Evolutionary conservation across 2,329 filamentous ascomycete genomes (phyloP).

Genomic region (Nemania bipapillata): DNA sequence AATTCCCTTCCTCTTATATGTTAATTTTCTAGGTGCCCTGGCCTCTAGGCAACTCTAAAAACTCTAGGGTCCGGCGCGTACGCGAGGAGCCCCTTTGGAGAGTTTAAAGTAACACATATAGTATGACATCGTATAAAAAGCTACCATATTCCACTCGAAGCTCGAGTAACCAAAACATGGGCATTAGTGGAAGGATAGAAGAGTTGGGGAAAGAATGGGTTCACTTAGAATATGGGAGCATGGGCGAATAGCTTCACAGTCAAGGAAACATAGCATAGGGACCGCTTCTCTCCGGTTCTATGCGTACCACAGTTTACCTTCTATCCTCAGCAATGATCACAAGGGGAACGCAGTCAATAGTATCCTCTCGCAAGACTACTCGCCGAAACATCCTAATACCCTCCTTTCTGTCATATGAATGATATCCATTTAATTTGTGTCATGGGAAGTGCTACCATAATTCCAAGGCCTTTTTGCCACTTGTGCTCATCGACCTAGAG

Average conservation of each 20-base stretch:
- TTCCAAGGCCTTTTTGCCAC: not conserved
- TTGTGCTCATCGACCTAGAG: not conserved
- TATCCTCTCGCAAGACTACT: not conserved
- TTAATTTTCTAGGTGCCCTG: not conserved
- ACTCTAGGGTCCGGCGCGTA: no score
- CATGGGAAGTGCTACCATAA: not conserved
- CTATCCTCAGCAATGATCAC: not conserved
- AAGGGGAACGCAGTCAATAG: not conserved
- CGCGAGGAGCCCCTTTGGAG: not conserved
- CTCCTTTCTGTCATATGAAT: not conserved
- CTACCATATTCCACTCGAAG: no score
- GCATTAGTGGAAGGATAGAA: not conserved
- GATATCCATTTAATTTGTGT: not conserved
- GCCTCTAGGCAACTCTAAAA: no score
- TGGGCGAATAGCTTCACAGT: not conserved
- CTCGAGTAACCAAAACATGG: no score
- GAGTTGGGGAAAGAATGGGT: not conserved
- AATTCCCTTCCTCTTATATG: not conserved
- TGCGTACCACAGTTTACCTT: conserved; percentile 11
- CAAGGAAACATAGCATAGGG: conserved; percentile 2
- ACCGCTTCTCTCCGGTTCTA: not conserved
- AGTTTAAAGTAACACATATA: not conserved
- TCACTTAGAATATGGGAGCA: not conserved
- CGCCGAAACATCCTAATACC: not conserved
- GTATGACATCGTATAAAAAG: not conserved